Conservation (phyloP, 805 yeast species). For the Vanderwaltozyma polyspora region DNA sequence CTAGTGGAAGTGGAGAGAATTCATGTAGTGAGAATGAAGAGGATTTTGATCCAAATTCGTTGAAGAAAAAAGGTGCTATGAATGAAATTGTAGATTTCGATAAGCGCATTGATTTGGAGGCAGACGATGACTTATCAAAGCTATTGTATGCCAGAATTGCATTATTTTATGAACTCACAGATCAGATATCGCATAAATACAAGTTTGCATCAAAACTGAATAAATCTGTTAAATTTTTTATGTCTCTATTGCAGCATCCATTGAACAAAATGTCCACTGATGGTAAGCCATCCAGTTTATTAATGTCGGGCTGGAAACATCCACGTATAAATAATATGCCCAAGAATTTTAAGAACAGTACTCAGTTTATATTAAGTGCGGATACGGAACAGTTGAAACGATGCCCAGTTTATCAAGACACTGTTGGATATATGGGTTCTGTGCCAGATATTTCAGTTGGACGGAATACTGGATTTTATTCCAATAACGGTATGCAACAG, state of each 20-base stretch:
- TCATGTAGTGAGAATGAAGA: neutral
- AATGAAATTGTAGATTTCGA: slow-evolving; percentile 10
- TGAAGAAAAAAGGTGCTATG: neutral
- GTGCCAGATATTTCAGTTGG: neutral
- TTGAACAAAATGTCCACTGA: neutral
- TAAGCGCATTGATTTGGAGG: slow-evolving; percentile 26
- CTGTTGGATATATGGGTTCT: slow-evolving; percentile 15
- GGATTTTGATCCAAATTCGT: too few relatives aligned
- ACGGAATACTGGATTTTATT: too few relatives aligned
- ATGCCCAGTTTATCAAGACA: slow-evolving; percentile 30
- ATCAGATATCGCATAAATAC: slow-evolving; percentile 43
- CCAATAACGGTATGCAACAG: neutral
- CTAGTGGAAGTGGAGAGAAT: slow-evolving; percentile 20
- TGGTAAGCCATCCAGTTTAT: neutral
- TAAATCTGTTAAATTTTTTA: slow-evolving; percentile 40
- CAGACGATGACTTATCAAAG: slow-evolving; percentile 29
- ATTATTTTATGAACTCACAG: slow-evolving; percentile 30
- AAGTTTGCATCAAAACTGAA: slow-evolving; percentile 60
- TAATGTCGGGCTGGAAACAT: neutral
- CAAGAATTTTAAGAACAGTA: slow-evolving; percentile 25
- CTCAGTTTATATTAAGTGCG: slow-evolving; percentile 17
- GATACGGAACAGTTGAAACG: slow-evolving; percentile 27
- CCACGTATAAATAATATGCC: slow-evolving; percentile 8
- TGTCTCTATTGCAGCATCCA: slow-evolving; percentile 17
- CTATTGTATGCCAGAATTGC: slow-evolving; percentile 33